Percentiles rank a stretch among this genome's conserved stretches.
Conservation (phyloP, 768 basidiomycete genomes). For the Postia placenta region DNA sequence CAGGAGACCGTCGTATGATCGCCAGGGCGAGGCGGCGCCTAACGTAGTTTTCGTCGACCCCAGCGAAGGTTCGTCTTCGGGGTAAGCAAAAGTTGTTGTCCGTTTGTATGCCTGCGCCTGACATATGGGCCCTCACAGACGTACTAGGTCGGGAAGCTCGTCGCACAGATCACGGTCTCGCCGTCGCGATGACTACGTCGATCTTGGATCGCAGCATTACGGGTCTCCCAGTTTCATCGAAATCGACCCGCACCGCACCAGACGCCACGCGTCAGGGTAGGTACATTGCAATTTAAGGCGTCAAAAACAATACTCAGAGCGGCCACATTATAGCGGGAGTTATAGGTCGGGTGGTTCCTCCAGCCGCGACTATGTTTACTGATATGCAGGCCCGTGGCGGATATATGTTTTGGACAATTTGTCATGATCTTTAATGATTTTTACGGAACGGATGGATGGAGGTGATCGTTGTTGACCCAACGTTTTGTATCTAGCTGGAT, state of each 20-base stretch:
- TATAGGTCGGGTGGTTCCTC: not conserved
- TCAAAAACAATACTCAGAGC: not conserved
- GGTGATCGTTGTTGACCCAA: not conserved
- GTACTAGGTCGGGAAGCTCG: too few relatives aligned
- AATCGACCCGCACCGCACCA: not conserved
- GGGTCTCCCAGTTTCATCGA: not conserved
- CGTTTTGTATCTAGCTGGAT: too few relatives aligned
- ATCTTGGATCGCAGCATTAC: not conserved
- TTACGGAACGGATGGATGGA: not conserved
- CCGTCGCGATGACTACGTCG: not conserved
- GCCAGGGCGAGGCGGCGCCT: not conserved
- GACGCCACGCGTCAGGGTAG: not conserved
- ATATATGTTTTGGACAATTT: too few relatives aligned
- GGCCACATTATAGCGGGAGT: not conserved
- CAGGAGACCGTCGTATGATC: not conserved
- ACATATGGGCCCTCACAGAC: too few relatives aligned
- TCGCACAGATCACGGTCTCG: not conserved
- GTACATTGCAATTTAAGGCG: not conserved
- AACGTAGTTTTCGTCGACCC: slow-evolving; percentile 2
- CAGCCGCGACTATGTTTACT: not conserved
- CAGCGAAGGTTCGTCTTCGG: not conserved
- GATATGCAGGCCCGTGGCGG: not conserved
- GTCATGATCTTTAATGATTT: not conserved
- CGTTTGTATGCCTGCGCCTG: too few relatives aligned
- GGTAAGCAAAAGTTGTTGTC: too few relatives aligned